Base-by-base conservation (phyloP, 1,139 yeast species). In the Yamadazyma taylorii region DNA sequence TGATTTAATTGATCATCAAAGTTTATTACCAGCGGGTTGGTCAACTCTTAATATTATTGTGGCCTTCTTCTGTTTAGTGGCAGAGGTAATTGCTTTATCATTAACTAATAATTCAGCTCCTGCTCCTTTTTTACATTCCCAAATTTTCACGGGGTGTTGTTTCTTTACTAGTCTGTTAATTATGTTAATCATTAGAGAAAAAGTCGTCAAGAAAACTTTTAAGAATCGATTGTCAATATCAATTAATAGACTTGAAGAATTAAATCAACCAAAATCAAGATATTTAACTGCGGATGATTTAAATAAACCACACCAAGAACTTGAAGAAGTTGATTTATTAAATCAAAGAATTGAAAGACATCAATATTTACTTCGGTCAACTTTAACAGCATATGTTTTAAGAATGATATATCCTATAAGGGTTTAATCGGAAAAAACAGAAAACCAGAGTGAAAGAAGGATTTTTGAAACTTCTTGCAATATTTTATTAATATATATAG, bases 21-120 rank as follows among this genome's bases (percentile, higher is more conserved):
- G 61, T 3, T 67, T 70, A 32, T 69, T 81, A 38, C 73, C 81
- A 1, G 73, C 83, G 5, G 81, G 79, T 1, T 80, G 86, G 82
- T 68, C 82, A 1, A 73, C 70, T 17, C 63, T 78, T 37, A 81
- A 79, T 50, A 60, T 78, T 24, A 48, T 68, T 13, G 73, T 73
- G 27, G 67, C 77, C 0, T 52, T 73, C 3, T 61, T 73, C 33
- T 56, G 71, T 27, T 53, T 79, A 32, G 71, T 70, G 34, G 63
- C 78, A 1, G 81, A 78, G 55, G 63, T 75, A 5, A 67, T 75
- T 36, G 83, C 75, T 0, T 61, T 78, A 37, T 57, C 72, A 7
- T 51, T 78, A 40, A 60, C 68, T 19, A 58, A 63, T 23, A 36
- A 46, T 7, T 42, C 45, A 9, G 44, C 50, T 30, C 21, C 44